These are phyloP conservation scores for Serpula lacrymans DNA, from an alignment of 768 basidiomycete genomes.

Conservation along the genomic window DNA sequence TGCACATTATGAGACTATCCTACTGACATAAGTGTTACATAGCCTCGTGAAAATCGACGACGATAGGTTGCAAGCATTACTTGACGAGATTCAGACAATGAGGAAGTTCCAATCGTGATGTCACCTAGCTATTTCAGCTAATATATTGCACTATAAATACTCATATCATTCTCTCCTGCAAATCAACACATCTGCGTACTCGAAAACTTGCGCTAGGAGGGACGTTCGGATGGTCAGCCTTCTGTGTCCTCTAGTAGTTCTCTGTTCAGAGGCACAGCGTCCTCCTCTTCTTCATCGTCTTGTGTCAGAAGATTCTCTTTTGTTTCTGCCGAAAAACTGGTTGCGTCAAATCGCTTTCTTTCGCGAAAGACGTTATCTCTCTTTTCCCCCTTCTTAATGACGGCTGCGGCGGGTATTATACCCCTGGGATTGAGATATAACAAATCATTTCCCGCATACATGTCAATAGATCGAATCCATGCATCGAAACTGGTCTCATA, in stretches of 20 bases:
- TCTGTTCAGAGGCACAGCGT: conserved; percentile 31
- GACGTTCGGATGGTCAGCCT: conserved; percentile 32
- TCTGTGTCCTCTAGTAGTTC: conserved; percentile 50
- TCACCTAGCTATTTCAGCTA: not conserved
- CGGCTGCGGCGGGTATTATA: conserved; percentile 65
- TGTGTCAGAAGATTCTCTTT: conserved; percentile 23
- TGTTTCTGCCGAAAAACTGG: conserved; percentile 32
- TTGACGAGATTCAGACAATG: conserved; percentile 89
- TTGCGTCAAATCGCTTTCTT: conserved; percentile 64
- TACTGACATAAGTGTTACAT: not conserved
- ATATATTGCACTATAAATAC: not conserved
- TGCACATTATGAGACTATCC: not conserved
- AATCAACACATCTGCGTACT: conserved; percentile 1
- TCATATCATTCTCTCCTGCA: not conserved
- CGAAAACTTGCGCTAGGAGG: conserved; percentile 1
- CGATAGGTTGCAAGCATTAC: conserved; percentile 73
- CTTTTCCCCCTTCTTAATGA: conserved; percentile 57
- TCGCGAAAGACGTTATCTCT: conserved; percentile 66
- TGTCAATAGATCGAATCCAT: conserved; percentile 77
- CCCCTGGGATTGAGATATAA: conserved; percentile 76
- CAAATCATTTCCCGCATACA: conserved; percentile 75
- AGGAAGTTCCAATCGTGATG: conserved; percentile 80
- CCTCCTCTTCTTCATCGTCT: conserved; percentile 39
- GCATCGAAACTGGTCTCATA: conserved; percentile 63
- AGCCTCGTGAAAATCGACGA: conserved; percentile 89